These are phyloP conservation scores for Calonectria hongkongensis DNA, from an alignment of 2,329 filamentous ascomycete species.

Conservation along the genomic window DNA sequence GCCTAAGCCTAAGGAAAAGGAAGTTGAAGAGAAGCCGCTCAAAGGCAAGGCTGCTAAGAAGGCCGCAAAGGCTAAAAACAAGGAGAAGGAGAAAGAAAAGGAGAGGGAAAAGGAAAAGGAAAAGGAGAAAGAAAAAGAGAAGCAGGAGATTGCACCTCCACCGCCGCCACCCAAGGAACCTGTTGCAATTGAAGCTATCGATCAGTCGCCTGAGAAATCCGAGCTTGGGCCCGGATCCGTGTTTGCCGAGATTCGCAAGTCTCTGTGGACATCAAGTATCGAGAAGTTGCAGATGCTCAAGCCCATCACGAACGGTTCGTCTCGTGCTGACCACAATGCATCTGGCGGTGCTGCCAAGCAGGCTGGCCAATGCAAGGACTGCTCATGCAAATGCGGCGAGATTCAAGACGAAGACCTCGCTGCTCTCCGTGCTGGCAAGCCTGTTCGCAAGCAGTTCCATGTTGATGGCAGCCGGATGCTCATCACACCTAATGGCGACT, in stretches of 20 bases:
- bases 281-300: constrained; percentile 63
- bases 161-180: constrained; percentile 45
- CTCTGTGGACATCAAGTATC: constrained; percentile 57
- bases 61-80: constrained; percentile 56
- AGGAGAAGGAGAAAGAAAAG: constrained; percentile 49
- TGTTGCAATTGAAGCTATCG: constrained; percentile 43
- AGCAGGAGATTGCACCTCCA: constrained; percentile 47
- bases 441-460: constrained; percentile 74
- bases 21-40: constrained; percentile 46
- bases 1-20: constrained; percentile 37
- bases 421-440: constrained; percentile 72
- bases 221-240: constrained; percentile 59
- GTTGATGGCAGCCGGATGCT: constrained; percentile 80
- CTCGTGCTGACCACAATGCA: constrained; percentile 54
- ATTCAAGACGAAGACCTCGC: constrained; percentile 71
- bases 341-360: constrained; percentile 47
- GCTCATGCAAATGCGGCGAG: constrained; percentile 63
- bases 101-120: constrained; percentile 54
- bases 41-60: constrained; percentile 59
- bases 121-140: constrained; percentile 50
- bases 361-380: constrained; percentile 60
- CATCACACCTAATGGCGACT: constrained; percentile 85
- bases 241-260: constrained; percentile 60
- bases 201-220: constrained; percentile 53
- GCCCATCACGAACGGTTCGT: constrained; percentile 57